phyloP scores from a whole-genome alignment of 1,284 basidiomycete species.

The Rhodotorula sp. region DNA sequence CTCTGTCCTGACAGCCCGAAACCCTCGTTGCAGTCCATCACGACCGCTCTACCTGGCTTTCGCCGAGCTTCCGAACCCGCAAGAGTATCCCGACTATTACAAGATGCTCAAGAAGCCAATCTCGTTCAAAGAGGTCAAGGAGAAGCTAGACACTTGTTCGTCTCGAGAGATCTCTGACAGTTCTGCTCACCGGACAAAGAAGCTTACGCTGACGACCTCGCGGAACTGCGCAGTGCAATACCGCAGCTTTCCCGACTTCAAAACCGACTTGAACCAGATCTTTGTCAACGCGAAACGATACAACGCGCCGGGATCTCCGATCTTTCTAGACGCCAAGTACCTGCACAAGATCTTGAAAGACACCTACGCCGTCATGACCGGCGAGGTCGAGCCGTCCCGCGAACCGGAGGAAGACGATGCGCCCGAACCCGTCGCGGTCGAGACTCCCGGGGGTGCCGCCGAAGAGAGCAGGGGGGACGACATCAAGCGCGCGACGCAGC shows the following conservation, averaged over 20 bases:
- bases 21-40: not conserved
- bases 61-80: conserved; percentile 38
- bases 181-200: not conserved
- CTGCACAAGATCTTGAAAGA: conserved; percentile 34
- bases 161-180: not conserved
- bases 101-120: conserved; percentile 40
- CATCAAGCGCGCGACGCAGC: conserved; percentile 13
- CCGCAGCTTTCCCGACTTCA: conserved; percentile 30
- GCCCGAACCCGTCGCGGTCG: not conserved
- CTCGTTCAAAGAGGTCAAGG: conserved; percentile 32
- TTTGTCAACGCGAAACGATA: conserved; percentile 44
- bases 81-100: conserved; percentile 44
- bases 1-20: not conserved
- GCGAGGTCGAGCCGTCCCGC: conserved; percentile 18
- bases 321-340: conserved; percentile 42
- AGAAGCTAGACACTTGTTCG: conserved; percentile 31
- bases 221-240: conserved; percentile 21
- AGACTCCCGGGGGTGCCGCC: not conserved
- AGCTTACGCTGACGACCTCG: not conserved
- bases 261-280: conserved; percentile 41
- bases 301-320: conserved; percentile 38
- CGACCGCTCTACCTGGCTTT: conserved; percentile 31
- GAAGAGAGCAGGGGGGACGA: not conserved
- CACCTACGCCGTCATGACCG: conserved; percentile 29
- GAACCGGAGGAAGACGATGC: conserved; percentile 21